These are phyloP conservation scores for Leccinum pachyderme DNA, from an alignment of 1,284 basidiomycete genomes.

Conservation along the genomic window DNA sequence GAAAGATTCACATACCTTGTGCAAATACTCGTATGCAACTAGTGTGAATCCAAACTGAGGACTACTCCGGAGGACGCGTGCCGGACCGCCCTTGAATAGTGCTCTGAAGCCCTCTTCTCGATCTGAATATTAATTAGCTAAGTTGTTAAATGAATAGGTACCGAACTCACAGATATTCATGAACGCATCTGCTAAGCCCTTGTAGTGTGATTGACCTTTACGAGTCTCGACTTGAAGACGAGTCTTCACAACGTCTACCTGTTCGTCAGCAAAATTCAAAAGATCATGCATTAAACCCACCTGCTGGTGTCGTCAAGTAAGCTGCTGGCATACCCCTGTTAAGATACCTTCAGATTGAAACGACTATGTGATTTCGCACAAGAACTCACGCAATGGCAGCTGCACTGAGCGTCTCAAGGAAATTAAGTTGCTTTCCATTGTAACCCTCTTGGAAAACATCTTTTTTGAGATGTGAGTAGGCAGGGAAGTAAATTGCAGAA, in stretches of 20 bases:
- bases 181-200: slow-evolving; percentile 88
- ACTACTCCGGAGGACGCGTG: slow-evolving; percentile 85
- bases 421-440: slow-evolving; percentile 89
- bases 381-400: slow-evolving; percentile 79
- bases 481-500: slow-evolving; percentile 79
- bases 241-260: slow-evolving; percentile 95
- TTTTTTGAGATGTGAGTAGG: slow-evolving; percentile 84
- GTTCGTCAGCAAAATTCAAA: slow-evolving; percentile 13
- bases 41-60: slow-evolving; percentile 93
- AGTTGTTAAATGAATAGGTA: not conserved
- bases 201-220: slow-evolving; percentile 91
- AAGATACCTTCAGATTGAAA: slow-evolving; percentile 11
- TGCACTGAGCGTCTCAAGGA: slow-evolving; percentile 84
- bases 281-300: slow-evolving; percentile 39
- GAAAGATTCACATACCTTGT: slow-evolving; percentile 49
- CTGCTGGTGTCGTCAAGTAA: slow-evolving; percentile 81
- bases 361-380: slow-evolving; percentile 17
- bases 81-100: slow-evolving; percentile 94
- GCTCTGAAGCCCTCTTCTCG: slow-evolving; percentile 87
- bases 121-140: slow-evolving; percentile 43
- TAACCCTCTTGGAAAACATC: slow-evolving; percentile 96
- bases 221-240: slow-evolving; percentile 94
- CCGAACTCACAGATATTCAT: slow-evolving; percentile 74
- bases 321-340: slow-evolving; percentile 92
- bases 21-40: slow-evolving; percentile 81